Base-by-base conservation (phyloP, 495 filamentous ascomycete species). In the Penicillium turbatum region DNA sequence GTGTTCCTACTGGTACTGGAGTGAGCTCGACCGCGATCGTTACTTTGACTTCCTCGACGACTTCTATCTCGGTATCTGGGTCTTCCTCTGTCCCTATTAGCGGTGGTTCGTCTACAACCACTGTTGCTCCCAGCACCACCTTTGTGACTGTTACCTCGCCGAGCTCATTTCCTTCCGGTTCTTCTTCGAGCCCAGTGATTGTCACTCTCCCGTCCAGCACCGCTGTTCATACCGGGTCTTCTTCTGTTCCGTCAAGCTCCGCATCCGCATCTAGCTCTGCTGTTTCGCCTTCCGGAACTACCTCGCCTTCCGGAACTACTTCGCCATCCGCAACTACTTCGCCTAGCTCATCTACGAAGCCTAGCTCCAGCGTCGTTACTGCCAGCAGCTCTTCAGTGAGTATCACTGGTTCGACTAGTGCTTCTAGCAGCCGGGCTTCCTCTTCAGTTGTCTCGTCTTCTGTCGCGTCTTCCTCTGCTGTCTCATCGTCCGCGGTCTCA, bases 51-150 rank as follows among this genome's bases (percentile, higher is more conserved):
- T 17, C 12, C n/a, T 51, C 45, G 26, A 38, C 46, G 24, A 54
- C 49, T 11, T 45, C 52, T 44, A 15, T 55, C 27, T 54, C 55
- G 50, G 12, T 44, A 1, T 49, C 53, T 56, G 27, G 21, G 21
- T 24, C 21, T 24, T 36, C 55, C 17, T 50, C 64, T 43, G 34
- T 59, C 13, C 21, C 56, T 11, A 46, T 46, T 57, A 41, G 42
- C 16, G 37, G 51, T 60, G 40, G 59, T 54, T 51, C 61, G 26
- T 39, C 61, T 29, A 42, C 62, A 36, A 36, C 39, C 43, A 54
- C 56, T 45, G 17, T 59, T 54, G 37, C 34, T 3, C 32, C 62
- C 38, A 60, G 32, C 32, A 51, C 59, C 32, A 57, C 57, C 24
- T 60, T 61, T 40, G 47, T 57, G 40, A 61, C 55, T 10, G 42